Evolutionary conservation across 2,329 filamentous ascomycete species (phyloP).

Genomic region (Penicillium italicum): DNA sequence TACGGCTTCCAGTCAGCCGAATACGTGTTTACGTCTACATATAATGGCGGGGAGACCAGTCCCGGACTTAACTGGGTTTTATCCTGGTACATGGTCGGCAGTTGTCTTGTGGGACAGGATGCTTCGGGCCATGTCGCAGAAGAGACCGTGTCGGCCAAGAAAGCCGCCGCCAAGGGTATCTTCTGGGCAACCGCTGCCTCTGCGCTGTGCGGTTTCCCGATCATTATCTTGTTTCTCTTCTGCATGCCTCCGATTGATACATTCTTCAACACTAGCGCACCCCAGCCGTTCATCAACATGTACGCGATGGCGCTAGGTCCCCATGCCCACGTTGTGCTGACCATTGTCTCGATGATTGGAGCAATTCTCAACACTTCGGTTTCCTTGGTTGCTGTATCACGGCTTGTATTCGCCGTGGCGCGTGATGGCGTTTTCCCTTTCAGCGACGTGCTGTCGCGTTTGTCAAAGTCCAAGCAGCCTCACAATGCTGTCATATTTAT

Average conservation of each 20-base stretch:
- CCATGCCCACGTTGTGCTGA: slow-evolving; percentile 24
- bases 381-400: slow-evolving; percentile 52
- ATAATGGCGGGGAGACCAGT: slow-evolving; percentile 19
- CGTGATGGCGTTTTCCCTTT: slow-evolving; percentile 56
- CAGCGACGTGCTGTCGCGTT: slow-evolving; percentile 50
- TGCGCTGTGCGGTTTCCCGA: slow-evolving; percentile 29
- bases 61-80: slow-evolving; percentile 31
- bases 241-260: slow-evolving; percentile 32
- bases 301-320: slow-evolving; percentile 22
- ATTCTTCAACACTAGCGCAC: slow-evolving; percentile 28
- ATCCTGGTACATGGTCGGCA: slow-evolving; percentile 27
- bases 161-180: slow-evolving; percentile 28
- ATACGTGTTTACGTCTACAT: slow-evolving; percentile 46
- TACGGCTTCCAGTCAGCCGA: slow-evolving; percentile 47
- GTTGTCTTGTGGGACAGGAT: slow-evolving; percentile 29
- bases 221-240: slow-evolving; percentile 31
- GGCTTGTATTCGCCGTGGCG: slow-evolving; percentile 56
- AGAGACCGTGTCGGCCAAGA: slow-evolving; percentile 30
- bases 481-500: slow-evolving; percentile 55
- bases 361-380: slow-evolving; percentile 48
- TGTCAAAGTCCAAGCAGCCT: slow-evolving; percentile 51
- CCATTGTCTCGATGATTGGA: slow-evolving; percentile 21
- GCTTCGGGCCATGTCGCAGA: slow-evolving; percentile 32
- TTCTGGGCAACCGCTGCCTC: slow-evolving; percentile 32
- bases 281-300: slow-evolving; percentile 28